Conservation (phyloP, 305 asterid species). For the Solanum aculeatissimum region DNA sequence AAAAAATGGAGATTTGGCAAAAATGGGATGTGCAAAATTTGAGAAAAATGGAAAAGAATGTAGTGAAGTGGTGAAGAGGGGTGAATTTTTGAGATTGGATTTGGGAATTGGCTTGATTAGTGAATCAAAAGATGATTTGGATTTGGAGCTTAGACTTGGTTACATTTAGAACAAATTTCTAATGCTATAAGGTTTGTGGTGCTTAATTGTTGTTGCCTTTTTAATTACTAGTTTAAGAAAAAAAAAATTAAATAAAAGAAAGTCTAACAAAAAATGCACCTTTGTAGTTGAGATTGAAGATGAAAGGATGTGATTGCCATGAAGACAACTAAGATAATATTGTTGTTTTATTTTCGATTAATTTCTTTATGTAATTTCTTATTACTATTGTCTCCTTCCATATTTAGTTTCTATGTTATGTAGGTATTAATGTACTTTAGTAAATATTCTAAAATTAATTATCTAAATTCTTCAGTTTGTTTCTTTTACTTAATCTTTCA, state of each 20-base stretch:
- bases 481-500: not conserved
- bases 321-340: not conserved
- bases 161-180: conserved; percentile 8
- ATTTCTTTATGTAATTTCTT: not conserved
- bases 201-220: not conserved
- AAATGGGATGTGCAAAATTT: conserved; percentile 13
- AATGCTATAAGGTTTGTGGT: not conserved
- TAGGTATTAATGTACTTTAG: not conserved
- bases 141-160: conserved; percentile 87
- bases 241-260: not conserved
- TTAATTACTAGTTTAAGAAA: not conserved
- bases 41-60: conserved; percentile 15
- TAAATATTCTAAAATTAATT: not conserved
- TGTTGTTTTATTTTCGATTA: not conserved
- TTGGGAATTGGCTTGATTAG: conserved; percentile 50
- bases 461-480: not conserved
- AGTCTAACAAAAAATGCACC: not conserved
- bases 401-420: not conserved
- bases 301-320: not conserved
- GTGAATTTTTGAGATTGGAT: conserved; percentile 38
- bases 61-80: conserved; percentile 9
- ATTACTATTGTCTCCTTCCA: not conserved
- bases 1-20: conserved; percentile 9
- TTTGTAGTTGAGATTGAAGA: not conserved
- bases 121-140: conserved; percentile 40